A percentile compares a stretch with the other conserved stretches of the same genome.
phyloP scores from a whole-genome alignment of 805 yeast species.

The Spathaspora boniae region DNA sequence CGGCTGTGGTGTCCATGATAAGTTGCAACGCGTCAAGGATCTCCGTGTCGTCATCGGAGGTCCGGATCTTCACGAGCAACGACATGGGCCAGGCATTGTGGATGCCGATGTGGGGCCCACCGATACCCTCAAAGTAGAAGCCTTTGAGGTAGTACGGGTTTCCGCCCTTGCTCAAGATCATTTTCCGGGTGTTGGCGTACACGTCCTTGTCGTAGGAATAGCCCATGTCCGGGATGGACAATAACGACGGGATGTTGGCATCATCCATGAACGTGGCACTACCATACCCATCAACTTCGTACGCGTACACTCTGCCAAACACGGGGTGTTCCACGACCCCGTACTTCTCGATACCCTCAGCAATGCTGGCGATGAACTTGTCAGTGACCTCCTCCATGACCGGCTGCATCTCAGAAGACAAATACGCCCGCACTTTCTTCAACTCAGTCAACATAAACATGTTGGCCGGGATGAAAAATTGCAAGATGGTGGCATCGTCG shows the following conservation, averaged over 20 bases:
- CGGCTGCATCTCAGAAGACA: too few species aligned
- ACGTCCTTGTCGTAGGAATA: conserved; percentile 50
- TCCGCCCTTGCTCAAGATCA: conserved; percentile 65
- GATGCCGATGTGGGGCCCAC: conserved; percentile 88
- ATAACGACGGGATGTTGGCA: conserved; percentile 81
- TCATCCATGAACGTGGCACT: conserved; percentile 77
- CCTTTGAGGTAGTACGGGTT: conserved; percentile 80
- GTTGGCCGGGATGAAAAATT: conserved; percentile 82
- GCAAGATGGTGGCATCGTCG: conserved; percentile 80
- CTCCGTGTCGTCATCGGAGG: conserved; percentile 69
- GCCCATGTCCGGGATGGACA: conserved; percentile 80
- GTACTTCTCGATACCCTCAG: conserved; percentile 54
- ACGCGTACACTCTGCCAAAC: conserved; percentile 79
- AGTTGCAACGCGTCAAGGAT: conserved; percentile 47
- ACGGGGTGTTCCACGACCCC: conserved; percentile 66
- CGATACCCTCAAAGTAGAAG: conserved; percentile 64
- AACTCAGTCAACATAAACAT: conserved; percentile 71
- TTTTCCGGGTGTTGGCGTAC: conserved; percentile 74
- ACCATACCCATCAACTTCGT: conserved; percentile 87
- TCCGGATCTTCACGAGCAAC: conserved; percentile 68
- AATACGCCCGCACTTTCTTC: conserved; percentile 22
- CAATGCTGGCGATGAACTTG: conserved; percentile 40
- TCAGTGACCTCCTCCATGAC: conserved; percentile 24
- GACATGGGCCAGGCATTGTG: conserved; percentile 91
- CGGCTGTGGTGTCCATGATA: conserved; percentile 61